A percentile compares a stretch with the other conserved stretches of the same genome.
Evolutionary conservation across 2,329 filamentous ascomycete genomes (phyloP).

Genomic region (Volutella citrinella): DNA sequence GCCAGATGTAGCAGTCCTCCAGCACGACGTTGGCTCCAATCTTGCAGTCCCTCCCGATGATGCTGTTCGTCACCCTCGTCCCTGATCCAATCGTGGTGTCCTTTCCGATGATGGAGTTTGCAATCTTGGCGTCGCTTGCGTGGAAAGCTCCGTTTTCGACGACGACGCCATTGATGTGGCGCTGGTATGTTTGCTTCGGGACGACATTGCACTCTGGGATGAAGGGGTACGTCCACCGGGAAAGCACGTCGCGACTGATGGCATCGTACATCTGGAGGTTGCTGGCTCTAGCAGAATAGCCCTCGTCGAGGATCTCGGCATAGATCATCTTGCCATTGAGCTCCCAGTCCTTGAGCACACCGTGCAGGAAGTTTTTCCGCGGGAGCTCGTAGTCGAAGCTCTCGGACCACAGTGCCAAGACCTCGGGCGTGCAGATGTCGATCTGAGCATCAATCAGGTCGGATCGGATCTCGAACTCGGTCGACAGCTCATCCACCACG

Average conservation of each 20-base stretch:
- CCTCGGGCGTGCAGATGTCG: slow-evolving; percentile 96
- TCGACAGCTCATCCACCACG: slow-evolving; percentile 65
- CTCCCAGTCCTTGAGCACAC: slow-evolving; percentile 94
- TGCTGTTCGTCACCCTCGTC: slow-evolving; percentile 67
- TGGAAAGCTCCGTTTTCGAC: slow-evolving; percentile 76
- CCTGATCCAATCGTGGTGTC: slow-evolving; percentile 73
- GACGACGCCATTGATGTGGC: slow-evolving; percentile 68
- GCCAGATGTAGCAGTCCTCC: slow-evolving; percentile 83
- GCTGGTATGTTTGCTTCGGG: slow-evolving; percentile 71
- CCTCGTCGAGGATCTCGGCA: slow-evolving; percentile 76
- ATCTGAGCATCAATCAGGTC: slow-evolving; percentile 93
- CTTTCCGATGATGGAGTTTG: slow-evolving; percentile 72
- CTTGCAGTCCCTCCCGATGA: slow-evolving; percentile 79
- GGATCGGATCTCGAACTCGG: slow-evolving; percentile 76
- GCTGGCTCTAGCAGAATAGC: slow-evolving; percentile 82
- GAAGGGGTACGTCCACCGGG: slow-evolving; percentile 83
- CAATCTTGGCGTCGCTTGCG: slow-evolving; percentile 67
- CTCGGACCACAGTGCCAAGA: slow-evolving; percentile 92
- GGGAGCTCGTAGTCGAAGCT: slow-evolving; percentile 96
- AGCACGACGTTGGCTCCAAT: slow-evolving; percentile 84
- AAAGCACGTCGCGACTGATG: slow-evolving; percentile 81
- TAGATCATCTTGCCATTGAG: slow-evolving; percentile 97
- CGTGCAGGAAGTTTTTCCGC: slow-evolving; percentile 82
- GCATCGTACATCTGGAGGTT: slow-evolving; percentile 89
- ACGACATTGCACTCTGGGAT: slow-evolving; percentile 87